Evolutionary conservation across 2,329 filamentous ascomycete genomes (phyloP).

Genomic region (Colletotrichum abscissum): DNA sequence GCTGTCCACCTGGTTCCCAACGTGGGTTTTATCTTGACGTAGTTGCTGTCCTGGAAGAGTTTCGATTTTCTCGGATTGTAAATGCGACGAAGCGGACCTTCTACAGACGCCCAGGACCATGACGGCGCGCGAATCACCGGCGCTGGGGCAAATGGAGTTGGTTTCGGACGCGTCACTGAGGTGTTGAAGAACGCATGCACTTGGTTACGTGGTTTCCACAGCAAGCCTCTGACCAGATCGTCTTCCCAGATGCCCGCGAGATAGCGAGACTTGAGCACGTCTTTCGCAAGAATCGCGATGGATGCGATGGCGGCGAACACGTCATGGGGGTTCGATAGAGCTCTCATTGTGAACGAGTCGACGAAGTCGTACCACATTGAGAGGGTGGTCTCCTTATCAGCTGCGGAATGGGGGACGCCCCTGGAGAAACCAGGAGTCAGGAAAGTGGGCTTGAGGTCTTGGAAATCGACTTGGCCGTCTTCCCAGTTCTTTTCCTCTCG

Average conservation of each 20-base stretch:
- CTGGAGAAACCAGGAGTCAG: neutral
- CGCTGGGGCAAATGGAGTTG: neutral
- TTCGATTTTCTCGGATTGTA: neutral
- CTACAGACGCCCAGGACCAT: conserved; percentile 25
- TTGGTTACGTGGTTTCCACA: conserved; percentile 19
- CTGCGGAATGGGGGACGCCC: neutral
- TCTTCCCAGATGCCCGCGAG: conserved; percentile 18
- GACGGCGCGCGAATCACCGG: conserved; percentile 19
- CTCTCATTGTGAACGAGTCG: neutral
- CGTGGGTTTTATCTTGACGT: conserved; percentile 2
- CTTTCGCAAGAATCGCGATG: conserved; percentile 10
- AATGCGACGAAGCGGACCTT: neutral
- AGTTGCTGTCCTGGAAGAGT: neutral
- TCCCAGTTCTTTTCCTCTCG: neutral
- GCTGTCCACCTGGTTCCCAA: neutral
- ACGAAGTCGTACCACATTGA: conserved; percentile 8
- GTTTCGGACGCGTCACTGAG: neutral
- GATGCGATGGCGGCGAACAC: conserved; percentile 25
- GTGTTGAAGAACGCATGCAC: neutral
- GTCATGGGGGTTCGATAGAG: conserved; percentile 21
- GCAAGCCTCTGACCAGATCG: conserved; percentile 11
- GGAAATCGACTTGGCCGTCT: neutral
- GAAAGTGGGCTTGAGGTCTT: neutral
- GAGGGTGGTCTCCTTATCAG: conserved; percentile 1
- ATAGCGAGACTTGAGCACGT: conserved; percentile 2